These are phyloP conservation scores for Leccinellum luteum DNA, from an alignment of 768 basidiomycete species.

Conservation along the genomic window DNA sequence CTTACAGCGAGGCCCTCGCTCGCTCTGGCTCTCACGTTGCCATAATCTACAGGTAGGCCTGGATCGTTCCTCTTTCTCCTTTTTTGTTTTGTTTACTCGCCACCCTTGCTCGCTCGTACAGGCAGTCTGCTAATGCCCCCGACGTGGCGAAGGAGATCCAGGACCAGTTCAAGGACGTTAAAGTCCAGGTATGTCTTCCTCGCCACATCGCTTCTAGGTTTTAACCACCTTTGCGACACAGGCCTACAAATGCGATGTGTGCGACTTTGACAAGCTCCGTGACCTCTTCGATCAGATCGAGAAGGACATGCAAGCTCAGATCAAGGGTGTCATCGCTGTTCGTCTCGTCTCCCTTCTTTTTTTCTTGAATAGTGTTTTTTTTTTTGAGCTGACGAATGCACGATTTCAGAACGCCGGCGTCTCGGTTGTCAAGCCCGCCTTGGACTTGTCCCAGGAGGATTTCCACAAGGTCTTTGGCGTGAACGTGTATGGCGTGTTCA, in stretches of 20 bases:
- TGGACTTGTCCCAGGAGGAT: slow-evolving; percentile 54
- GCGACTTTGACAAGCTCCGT: slow-evolving; percentile 41
- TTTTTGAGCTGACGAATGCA: no score
- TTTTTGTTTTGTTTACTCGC: background rate
- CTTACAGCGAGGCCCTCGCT: slow-evolving; percentile 51
- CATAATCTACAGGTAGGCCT: slow-evolving; percentile 52
- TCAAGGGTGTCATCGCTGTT: slow-evolving; percentile 58
- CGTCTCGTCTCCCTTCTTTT: background rate
- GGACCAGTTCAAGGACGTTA: slow-evolving; percentile 42
- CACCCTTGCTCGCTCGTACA: slow-evolving; percentile 10
- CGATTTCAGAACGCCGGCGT: slow-evolving; percentile 54
- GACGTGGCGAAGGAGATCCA: slow-evolving; percentile 46
- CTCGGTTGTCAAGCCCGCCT: slow-evolving; percentile 59
- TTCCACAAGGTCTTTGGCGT: slow-evolving; percentile 53
- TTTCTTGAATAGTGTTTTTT: no score
- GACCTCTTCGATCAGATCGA: slow-evolving; percentile 48
- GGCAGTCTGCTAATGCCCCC: slow-evolving; percentile 47
- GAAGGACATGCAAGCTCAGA: slow-evolving; percentile 39
- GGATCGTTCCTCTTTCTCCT: background rate
- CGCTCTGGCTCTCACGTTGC: slow-evolving; percentile 56
- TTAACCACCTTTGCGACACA: slow-evolving; percentile 10
- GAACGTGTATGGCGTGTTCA: slow-evolving; percentile 68
- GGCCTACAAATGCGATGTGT: slow-evolving; percentile 66
- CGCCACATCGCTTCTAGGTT: no score
- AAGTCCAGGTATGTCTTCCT: slow-evolving; percentile 33